Evolutionary conservation across 2,329 filamentous ascomycete genomes (phyloP).

Genomic region (Aspergillus uvarum): DNA sequence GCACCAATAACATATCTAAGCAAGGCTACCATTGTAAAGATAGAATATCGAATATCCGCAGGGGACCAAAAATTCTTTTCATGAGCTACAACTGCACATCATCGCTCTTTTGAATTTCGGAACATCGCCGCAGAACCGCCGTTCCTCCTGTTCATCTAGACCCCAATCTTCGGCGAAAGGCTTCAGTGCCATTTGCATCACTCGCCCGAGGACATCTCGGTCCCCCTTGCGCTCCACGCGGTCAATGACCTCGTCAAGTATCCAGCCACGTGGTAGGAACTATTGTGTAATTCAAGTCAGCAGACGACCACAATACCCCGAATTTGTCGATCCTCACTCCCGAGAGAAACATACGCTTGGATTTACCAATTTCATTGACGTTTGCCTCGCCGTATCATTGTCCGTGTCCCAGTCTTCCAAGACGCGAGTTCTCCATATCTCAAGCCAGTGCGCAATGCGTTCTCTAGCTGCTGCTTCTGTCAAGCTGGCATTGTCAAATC

Average conservation of each 20-base stretch:
- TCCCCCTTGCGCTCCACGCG: slow-evolving; percentile 83
- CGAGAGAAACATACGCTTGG: slow-evolving; percentile 59
- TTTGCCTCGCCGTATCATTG: slow-evolving; percentile 63
- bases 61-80: background rate
- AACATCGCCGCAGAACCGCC: slow-evolving; percentile 81
- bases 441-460: slow-evolving; percentile 75
- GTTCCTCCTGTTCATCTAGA: slow-evolving; percentile 70
- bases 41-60: background rate
- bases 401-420: slow-evolving; percentile 72
- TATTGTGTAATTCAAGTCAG: slow-evolving; percentile 23
- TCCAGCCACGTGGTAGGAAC: slow-evolving; percentile 87
- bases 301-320: background rate
- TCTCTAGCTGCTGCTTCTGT: slow-evolving; percentile 65
- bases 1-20: too few relatives aligned
- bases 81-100: slow-evolving; percentile 96
- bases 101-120: slow-evolving; percentile 74
- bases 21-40: too few relatives aligned
- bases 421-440: slow-evolving; percentile 70
- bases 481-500: slow-evolving; percentile 57
- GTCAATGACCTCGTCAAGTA: slow-evolving; percentile 88
- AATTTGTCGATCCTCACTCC: background rate
- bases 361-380: slow-evolving; percentile 80
- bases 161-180: slow-evolving; percentile 73
- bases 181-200: slow-evolving; percentile 79
- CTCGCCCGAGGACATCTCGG: slow-evolving; percentile 69